Percentiles rank a stretch among this genome's conserved stretches.
Evolutionary conservation across 1,284 basidiomycete species (phyloP).

Genomic region (Cutaneotrichosporon arboriforme): DNA sequence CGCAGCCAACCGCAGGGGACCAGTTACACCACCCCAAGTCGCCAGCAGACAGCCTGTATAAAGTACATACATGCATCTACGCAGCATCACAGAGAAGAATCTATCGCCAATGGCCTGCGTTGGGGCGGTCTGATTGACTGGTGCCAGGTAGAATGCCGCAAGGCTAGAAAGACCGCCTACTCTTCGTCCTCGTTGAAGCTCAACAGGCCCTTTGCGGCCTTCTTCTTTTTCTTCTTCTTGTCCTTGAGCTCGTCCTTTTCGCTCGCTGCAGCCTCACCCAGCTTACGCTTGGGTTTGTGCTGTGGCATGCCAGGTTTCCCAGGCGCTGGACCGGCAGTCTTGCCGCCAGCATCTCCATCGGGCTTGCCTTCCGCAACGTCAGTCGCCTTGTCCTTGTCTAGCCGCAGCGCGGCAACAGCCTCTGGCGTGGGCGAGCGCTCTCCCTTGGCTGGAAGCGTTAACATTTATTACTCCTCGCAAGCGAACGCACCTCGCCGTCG

Average conservation of each 20-base stretch:
- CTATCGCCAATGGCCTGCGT: no score
- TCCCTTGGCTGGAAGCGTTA: slow-evolving; percentile 1
- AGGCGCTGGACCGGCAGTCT: no score
- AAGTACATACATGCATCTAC: not conserved
- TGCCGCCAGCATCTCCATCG: slow-evolving; percentile 13
- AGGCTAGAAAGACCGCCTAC: not conserved
- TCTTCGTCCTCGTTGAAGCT: slow-evolving; percentile 43
- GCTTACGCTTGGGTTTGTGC: slow-evolving; percentile 28
- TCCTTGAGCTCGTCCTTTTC: slow-evolving; percentile 21
- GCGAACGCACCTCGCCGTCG: slow-evolving; percentile 61
- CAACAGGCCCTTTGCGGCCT: slow-evolving; percentile 38
- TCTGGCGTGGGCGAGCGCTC: not conserved
- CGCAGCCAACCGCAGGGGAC: no score
- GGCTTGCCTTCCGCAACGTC: slow-evolving; percentile 8
- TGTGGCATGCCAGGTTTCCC: no score
- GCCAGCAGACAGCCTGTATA: no score
- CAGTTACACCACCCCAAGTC: no score
- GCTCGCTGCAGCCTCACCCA: slow-evolving; percentile 21
- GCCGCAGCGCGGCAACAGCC: not conserved
- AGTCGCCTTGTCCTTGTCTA: not conserved
- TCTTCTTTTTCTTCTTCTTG: slow-evolving; percentile 40
- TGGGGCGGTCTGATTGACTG: not conserved
- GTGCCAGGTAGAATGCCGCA: not conserved
- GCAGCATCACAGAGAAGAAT: not conserved
- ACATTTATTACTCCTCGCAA: not conserved